Base-by-base conservation (phyloP, 192 early-diverging fungal genomes). In the Radiomyces spectabilis region DNA sequence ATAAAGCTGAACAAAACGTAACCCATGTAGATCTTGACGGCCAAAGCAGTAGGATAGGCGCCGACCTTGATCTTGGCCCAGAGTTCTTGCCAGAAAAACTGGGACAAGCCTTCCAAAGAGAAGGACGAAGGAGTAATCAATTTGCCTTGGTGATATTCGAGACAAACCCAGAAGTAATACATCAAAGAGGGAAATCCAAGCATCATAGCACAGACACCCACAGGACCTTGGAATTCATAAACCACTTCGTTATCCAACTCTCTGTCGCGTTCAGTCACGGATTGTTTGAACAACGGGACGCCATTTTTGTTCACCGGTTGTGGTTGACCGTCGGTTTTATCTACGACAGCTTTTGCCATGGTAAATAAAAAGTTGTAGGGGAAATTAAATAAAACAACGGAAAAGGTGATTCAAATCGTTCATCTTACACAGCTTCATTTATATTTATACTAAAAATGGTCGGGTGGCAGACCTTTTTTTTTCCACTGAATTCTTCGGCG, bases 141-240 rank as follows among this genome's bases (percentile, higher is more conserved):
- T 33, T 68, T 66, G 34, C 86, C 86, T 59, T 73, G 61, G 61
- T 85, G 77, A 63, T 77, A 75, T 65, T 85, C 78, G 34, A 88
- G 66, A 53, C 81, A 88, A 33, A 83, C 70, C 73, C 79, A 85
- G 53, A 84, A 78, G 61, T 88, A 88, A 54, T 74, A 82, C 86
- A 88, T 88, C 32, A 86, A 67, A 39, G 70, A 53, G 43, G 86
- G 86, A 57, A 88, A 86, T 19, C 83, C 80, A 21, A 85, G 35
- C 69, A 88, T 85, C 82, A 88, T 88, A 21, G 80, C 78, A 9
- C 71, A 66, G 8, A 78, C 78, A 24, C 86, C 86, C 22, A 76
- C 43, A 5, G 84, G 82, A 12, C 86, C 86, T 64, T 84, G 84
- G 58, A 88, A 88, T 69, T 88, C 86, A 49, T 77, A 74, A 39